A percentile compares a stretch with the other conserved stretches of the same genome.
Conservation (phyloP, 768 basidiomycete species). For the Pleurotus giganteus region DNA sequence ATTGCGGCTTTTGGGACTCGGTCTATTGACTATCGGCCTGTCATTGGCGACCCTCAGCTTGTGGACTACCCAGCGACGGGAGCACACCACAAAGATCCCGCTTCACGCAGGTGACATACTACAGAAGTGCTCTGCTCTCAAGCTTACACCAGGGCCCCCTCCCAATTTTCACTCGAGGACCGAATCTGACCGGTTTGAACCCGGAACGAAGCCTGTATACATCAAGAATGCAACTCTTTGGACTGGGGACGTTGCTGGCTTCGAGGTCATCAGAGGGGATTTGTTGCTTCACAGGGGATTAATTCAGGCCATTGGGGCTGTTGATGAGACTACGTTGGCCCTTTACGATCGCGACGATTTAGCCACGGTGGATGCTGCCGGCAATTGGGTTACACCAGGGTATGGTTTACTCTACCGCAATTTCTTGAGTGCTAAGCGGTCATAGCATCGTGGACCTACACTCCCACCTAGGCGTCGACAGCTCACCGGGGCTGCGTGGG, state of each 20-base stretch:
- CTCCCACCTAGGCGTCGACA: conserved; percentile 59
- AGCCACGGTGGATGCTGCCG: conserved; percentile 55
- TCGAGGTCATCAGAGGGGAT: conserved; percentile 57
- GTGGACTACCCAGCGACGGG: background rate
- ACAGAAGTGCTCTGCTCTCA: conserved; percentile 51
- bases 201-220: conserved; percentile 61
- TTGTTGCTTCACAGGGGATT: conserved; percentile 68
- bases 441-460: conserved; percentile 51
- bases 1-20: conserved; percentile 8
- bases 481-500: conserved; percentile 52
- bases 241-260: conserved; percentile 56
- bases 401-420: conserved; percentile 41
- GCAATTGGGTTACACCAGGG: conserved; percentile 69
- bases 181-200: conserved; percentile 63
- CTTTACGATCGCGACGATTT: conserved; percentile 44
- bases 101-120: conserved; percentile 31
- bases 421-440: conserved; percentile 19
- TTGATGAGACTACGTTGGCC: conserved; percentile 36
- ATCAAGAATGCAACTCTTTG: conserved; percentile 73
- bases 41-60: background rate
- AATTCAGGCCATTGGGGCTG: conserved; percentile 55
- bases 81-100: conserved; percentile 12
- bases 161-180: conserved; percentile 37
- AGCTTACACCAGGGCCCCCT: conserved; percentile 41
- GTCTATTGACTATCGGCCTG: background rate